These are phyloP conservation scores for Rhizophlyctis rosea DNA, from an alignment of 192 early-diverging fungal species.

Conservation along the genomic window DNA sequence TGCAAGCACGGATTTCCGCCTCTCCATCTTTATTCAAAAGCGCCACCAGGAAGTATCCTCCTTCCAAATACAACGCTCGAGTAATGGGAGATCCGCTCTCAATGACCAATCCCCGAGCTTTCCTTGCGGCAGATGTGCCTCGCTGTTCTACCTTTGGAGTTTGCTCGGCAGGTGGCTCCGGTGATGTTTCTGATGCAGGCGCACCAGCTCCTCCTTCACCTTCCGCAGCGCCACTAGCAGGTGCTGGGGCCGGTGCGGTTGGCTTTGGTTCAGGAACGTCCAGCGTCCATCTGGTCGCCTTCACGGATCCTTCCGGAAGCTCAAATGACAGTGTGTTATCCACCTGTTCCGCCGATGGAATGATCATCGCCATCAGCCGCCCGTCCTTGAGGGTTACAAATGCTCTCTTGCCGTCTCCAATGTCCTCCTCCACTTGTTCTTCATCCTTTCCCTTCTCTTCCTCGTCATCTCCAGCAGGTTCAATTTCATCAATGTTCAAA, in stretches of 20 bases:
- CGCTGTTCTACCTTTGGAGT: conserved; percentile 3
- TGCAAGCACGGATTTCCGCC: conserved; percentile 47
- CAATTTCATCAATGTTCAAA: conserved; percentile 33
- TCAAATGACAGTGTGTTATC: conserved; percentile 45
- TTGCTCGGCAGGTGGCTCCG: conserved; percentile 11
- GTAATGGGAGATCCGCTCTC: conserved; percentile 30
- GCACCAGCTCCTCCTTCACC: conserved; percentile 10
- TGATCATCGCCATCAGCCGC: conserved; percentile 26
- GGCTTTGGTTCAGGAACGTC: conserved; percentile 33
- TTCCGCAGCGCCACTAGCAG: conserved; percentile 19
- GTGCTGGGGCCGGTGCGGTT: conserved; percentile 1
- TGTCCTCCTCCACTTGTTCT: conserved; percentile 30
- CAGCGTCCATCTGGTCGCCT: conserved; percentile 39
- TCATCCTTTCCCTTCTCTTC: conserved; percentile 36
- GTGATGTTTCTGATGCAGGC: not conserved
- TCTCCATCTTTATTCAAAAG: conserved; percentile 47
- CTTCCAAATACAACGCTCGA: conserved; percentile 40
- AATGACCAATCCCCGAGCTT: conserved; percentile 42
- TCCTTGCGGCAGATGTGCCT: conserved; percentile 35
- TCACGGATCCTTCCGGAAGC: conserved; percentile 16
- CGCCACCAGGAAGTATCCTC: conserved; percentile 53
- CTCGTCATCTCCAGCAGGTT: conserved; percentile 21
- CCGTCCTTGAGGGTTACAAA: conserved; percentile 42
- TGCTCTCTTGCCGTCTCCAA: conserved; percentile 23
- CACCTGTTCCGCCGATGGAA: conserved; percentile 31